A percentile compares a stretch with the other conserved stretches of the same genome.
Evolutionary conservation across 2,329 filamentous ascomycete species (phyloP).

Genomic region (Chrysoporthe cubensis): DNA sequence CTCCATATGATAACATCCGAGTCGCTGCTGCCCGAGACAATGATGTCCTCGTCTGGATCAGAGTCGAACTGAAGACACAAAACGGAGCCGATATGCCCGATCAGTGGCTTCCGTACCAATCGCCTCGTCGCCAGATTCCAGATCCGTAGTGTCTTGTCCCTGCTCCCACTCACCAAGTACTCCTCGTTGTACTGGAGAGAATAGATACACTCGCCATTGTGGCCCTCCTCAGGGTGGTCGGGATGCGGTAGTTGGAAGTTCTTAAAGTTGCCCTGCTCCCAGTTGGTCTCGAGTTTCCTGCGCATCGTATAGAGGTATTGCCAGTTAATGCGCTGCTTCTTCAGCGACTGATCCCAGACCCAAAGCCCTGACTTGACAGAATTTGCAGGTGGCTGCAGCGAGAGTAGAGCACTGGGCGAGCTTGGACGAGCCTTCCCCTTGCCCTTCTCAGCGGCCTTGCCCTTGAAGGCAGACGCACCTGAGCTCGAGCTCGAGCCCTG

Average conservation of each 20-base stretch:
- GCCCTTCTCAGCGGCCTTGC: slow-evolving; percentile 39
- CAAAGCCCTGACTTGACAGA: slow-evolving; percentile 50
- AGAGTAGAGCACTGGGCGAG: slow-evolving; percentile 14
- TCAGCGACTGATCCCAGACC: slow-evolving; percentile 53
- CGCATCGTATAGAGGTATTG: slow-evolving; percentile 91
- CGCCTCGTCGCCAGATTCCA: slow-evolving; percentile 87
- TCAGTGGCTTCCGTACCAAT: slow-evolving; percentile 72
- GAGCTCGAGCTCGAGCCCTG: slow-evolving; percentile 40
- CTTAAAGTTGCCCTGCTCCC: slow-evolving; percentile 78
- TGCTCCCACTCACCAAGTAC: slow-evolving; percentile 89
- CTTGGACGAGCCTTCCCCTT: slow-evolving; percentile 36
- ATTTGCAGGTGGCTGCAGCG: slow-evolving; percentile 6
- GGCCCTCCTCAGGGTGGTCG: slow-evolving; percentile 76
- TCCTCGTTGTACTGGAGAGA: slow-evolving; percentile 86
- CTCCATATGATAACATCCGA: slow-evolving; percentile 88
- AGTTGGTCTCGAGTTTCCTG: slow-evolving; percentile 83
- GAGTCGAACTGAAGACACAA: slow-evolving; percentile 95
- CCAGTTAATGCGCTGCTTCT: slow-evolving; percentile 78
- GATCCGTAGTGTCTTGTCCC: slow-evolving; percentile 84
- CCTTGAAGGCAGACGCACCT: slow-evolving; percentile 33
- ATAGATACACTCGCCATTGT: slow-evolving; percentile 86
- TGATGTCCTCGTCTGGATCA: slow-evolving; percentile 81
- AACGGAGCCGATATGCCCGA: slow-evolving; percentile 83
- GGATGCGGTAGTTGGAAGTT: slow-evolving; percentile 94
- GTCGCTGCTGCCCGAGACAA: slow-evolving; percentile 96